Evolutionary conservation across 2,329 filamentous ascomycete species (phyloP), one percentile per base, ranked within the genome.

Genomic region (Teratosphaeriaceae sp.): DNA sequence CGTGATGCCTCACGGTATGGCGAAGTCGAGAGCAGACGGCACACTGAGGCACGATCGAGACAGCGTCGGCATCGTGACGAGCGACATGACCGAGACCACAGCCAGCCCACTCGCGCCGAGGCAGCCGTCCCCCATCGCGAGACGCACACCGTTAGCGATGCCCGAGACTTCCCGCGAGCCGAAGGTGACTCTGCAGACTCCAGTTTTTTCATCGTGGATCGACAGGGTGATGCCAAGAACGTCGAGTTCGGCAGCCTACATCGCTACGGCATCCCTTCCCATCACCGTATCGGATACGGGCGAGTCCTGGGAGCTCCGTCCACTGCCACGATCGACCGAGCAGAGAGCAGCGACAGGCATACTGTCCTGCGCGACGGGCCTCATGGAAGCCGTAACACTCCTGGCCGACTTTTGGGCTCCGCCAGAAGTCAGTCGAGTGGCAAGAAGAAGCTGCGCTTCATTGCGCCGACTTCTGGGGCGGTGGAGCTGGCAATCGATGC

Each of bases 191-290:
- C 46, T 20, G 46, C 53, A 20, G 54, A 56, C 22, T 56, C 54
- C 38, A 59, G 56, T 29, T 58, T 74, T 3, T 89, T 78, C 60
- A 55, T 78, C 34, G 56, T 85, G 40, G 90, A 97, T 63, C 78
- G 71, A 31, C 80, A 79, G 56, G 89, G 90, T 0, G 90, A 97
- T 56, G 69, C 74, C 3, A 74, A 88, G 37, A 88, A 92, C 51
- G 63, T 84, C 34, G 75, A 75, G 20, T 96, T 89, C 60, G 86
- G 85, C 2, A 75, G 78, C 21, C 73, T 85, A 29, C 80, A 95
- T 59, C 78, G 78, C 26, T 85, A 84, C 50, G 76, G 75, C 42
- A 67, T 94, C 9, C 88, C 88, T 0, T 56, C 65, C 2, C 96
- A 94, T 59, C 74, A 74, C 47, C 80, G 87, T 5, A 68, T 69